A percentile compares a stretch with the other conserved stretches of the same genome.
These are phyloP conservation scores for Athelia sp. DNA, from an alignment of 1,284 basidiomycete genomes.

Conservation along the genomic window DNA sequence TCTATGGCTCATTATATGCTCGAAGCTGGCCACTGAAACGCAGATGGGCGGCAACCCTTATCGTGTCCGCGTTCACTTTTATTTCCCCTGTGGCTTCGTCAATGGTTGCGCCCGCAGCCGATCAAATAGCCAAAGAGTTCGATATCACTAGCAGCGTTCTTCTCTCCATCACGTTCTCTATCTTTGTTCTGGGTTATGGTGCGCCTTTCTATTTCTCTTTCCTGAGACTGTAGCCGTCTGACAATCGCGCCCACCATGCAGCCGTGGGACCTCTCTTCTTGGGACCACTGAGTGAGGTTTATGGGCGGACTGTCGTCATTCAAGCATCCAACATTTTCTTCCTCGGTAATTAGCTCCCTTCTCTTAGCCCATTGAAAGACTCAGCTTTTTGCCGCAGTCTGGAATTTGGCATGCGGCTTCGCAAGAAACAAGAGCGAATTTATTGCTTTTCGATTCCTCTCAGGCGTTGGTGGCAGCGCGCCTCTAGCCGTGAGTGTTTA, in stretches of 20 bases:
- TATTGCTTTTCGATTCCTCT: slow-evolving; percentile 60
- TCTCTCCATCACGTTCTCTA: slow-evolving; percentile 56
- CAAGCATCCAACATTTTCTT: slow-evolving; percentile 35
- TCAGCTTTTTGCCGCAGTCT: slow-evolving; percentile 24
- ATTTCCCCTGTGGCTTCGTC: slow-evolving; percentile 63
- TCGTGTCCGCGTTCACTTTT: slow-evolving; percentile 63
- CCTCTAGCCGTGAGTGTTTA: slow-evolving; percentile 31
- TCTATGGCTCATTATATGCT: background rate
- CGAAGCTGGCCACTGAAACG: slow-evolving; percentile 51
- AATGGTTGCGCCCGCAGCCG: slow-evolving; percentile 66
- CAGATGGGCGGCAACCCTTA: slow-evolving; percentile 59
- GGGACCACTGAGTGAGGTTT: slow-evolving; percentile 53
- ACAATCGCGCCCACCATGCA: background rate
- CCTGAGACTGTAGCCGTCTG: background rate
- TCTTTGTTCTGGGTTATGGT: slow-evolving; percentile 71
- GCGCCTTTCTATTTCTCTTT: background rate
- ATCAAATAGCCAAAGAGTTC: slow-evolving; percentile 48
- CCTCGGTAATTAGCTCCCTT: slow-evolving; percentile 8
- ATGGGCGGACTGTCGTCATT: slow-evolving; percentile 27
- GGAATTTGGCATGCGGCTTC: slow-evolving; percentile 66
- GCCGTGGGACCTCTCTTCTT: slow-evolving; percentile 49
- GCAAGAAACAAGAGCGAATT: slow-evolving; percentile 52
- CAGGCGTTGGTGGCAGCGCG: slow-evolving; percentile 63
- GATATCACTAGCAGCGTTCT: slow-evolving; percentile 47
- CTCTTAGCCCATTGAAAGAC: too few relatives aligned